Base-by-base conservation (phyloP, 2,329 filamentous ascomycete species). In the Colletotrichum incanum region DNA sequence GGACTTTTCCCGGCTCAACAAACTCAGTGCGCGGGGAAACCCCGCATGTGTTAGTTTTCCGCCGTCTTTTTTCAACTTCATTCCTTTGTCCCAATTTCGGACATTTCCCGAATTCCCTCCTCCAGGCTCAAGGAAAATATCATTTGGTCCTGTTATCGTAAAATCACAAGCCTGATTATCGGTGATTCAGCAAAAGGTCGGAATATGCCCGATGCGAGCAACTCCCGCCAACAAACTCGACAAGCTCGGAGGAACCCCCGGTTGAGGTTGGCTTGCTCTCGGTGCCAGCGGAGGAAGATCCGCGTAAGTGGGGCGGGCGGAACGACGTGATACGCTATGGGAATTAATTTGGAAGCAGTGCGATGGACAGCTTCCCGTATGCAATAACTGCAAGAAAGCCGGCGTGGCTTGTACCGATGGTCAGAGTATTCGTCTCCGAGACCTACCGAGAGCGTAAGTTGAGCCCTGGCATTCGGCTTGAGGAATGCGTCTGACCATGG, bases 221-320 rank as follows among this genome's bases (percentile, higher is more conserved):
- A 34, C 14, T 26, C 61, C 11, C 55, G 65, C 18, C 76, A 43
- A 65, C 63, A 74, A 73, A 58, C 47, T 11, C 77, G 76, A 18
- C 72, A 73, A 43, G 68, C 74, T 7, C 74, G 75, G 55, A 77
- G 76, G 12, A 80, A 77, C 39, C 74, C 76, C 34, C 74, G 80
- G 20, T 73, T 79, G 54, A 75, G 78, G 7, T 74, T 70, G 54
- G 70, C 70, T 1, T 72, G 70, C 34, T 67, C 70, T 8, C 77
- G 81, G 6, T 88, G 86, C 67, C 86, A 88, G 71, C 79, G 84
- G 52, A 81, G 86, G 34, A 88, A 88, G 77, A 87, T 88, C 75
- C 82, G 82, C 56, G 85, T 85, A 78, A 31, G 80, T 73, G 66
- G 31, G 39, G 20, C 52, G 5, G 0, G n/a, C 14, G 9, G 23